Conservation (phyloP, 1,284 basidiomycete species). For the Neonothopanus nambi region DNA sequence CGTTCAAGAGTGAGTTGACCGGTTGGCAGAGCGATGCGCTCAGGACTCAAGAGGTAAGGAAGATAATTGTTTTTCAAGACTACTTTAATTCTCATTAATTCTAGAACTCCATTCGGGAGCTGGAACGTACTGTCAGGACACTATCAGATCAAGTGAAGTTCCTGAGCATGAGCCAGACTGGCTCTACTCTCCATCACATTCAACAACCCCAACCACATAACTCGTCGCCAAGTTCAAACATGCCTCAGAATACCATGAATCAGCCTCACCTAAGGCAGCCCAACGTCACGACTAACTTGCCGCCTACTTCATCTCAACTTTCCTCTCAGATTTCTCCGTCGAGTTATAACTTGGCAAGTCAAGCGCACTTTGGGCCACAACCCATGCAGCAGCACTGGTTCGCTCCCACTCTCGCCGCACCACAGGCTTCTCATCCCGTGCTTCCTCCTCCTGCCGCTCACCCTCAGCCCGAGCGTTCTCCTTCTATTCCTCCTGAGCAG, state of each 20-base stretch:
- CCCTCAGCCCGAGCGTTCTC: conserved; percentile 44
- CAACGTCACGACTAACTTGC: conserved; percentile 20
- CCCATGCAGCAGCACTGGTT: conserved; percentile 56
- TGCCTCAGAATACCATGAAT: conserved; percentile 28
- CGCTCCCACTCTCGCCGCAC: conserved; percentile 60
- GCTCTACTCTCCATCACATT: conserved; percentile 39
- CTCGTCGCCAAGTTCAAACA: conserved; percentile 39
- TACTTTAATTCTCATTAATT: conserved; percentile 8
- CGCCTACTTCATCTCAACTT: conserved; percentile 21
- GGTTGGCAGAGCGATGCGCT: conserved; percentile 77
- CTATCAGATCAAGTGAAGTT: conserved; percentile 80
- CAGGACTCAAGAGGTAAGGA: conserved; percentile 70
- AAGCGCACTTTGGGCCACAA: conserved; percentile 22
- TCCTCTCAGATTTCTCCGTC: conserved; percentile 17
- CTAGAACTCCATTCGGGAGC: conserved; percentile 71
- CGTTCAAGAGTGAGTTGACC: conserved; percentile 73
- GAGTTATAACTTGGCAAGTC: conserved; percentile 23
- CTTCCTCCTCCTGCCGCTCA: conserved; percentile 64
- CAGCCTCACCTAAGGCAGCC: conserved; percentile 23
- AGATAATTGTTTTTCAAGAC: not conserved
- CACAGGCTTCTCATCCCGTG: conserved; percentile 73
- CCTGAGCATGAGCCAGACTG: conserved; percentile 55
- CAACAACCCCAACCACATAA: conserved; percentile 49
- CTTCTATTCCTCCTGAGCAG: conserved; percentile 65
- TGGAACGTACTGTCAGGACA: conserved; percentile 71